Evolutionary conservation across 495 filamentous ascomycete species (phyloP).

Genomic region (Penicillium flavigenum): DNA sequence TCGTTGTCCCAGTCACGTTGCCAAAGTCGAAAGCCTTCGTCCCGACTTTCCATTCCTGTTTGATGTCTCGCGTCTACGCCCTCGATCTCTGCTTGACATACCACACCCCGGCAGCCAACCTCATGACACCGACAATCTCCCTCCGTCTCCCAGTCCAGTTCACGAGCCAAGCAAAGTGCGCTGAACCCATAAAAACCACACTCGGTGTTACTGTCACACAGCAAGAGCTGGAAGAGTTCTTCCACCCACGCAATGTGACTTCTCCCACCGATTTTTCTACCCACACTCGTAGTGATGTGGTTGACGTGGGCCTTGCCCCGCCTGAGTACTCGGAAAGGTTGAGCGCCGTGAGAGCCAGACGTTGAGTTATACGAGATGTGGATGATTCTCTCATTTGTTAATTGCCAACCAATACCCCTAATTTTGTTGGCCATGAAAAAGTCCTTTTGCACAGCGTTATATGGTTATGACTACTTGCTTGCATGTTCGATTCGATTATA

Average conservation of each 20-base stretch:
- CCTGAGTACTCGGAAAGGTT: constrained; percentile 24
- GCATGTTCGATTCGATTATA: not conserved
- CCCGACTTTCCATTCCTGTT: constrained; percentile 87
- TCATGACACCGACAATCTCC: constrained; percentile 54
- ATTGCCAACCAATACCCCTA: constrained; percentile 7
- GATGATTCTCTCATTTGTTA: not conserved
- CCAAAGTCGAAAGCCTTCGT: constrained; percentile 71
- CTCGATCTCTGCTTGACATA: constrained; percentile 67
- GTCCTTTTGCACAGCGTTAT: not conserved
- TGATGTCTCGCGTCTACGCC: constrained; percentile 74
- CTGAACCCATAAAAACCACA: constrained; percentile 21
- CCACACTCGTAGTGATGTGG: constrained; percentile 1
- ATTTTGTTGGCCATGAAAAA: constrained; percentile 5
- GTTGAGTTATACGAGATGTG: not conserved
- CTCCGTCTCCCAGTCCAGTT: constrained; percentile 80
- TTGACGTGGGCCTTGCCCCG: constrained; percentile 20
- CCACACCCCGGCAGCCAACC: constrained; percentile 55
- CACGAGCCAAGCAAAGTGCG: constrained; percentile 31
- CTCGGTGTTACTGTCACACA: constrained; percentile 33
- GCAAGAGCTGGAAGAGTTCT: constrained; percentile 42
- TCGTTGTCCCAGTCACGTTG: constrained; percentile 73
- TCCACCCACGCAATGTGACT: constrained; percentile 37
- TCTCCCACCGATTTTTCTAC: constrained; percentile 9
- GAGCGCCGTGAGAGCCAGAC: not conserved
- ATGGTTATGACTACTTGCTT: not conserved